Percentiles rank a stretch among this genome's conserved stretches.
phyloP scores from a whole-genome alignment of 2,329 filamentous ascomycete species.

The Phyllosticta citrichinensis region DNA sequence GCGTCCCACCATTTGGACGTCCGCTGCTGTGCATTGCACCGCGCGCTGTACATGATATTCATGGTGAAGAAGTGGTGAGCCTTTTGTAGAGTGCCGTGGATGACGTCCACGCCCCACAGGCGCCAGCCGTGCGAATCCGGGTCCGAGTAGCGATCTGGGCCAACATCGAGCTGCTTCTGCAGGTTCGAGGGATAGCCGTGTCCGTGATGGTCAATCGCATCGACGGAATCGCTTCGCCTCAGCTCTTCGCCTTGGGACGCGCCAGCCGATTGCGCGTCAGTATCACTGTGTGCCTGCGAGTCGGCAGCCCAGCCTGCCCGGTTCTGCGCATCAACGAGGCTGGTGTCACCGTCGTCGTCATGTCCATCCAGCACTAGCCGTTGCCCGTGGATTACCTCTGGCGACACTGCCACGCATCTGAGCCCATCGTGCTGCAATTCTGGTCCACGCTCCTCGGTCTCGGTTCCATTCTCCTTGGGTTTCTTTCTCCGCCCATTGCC shows the following conservation, averaged over 20 bases:
- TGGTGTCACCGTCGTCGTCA: neutral
- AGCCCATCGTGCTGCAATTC: constrained; percentile 11
- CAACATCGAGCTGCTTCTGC: neutral
- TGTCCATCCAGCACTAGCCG: constrained; percentile 8
- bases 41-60: constrained; percentile 7
- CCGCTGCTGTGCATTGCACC: constrained; percentile 1
- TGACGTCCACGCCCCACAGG: neutral
- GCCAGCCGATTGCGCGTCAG: neutral
- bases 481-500: neutral
- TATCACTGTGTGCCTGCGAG: neutral
- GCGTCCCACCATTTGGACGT: neutral
- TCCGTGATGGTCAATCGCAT: neutral
- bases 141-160: neutral
- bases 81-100: neutral
- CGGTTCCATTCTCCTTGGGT: constrained; percentile 7
- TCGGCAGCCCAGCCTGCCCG: neutral
- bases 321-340: constrained; percentile 6
- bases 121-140: neutral
- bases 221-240: neutral
- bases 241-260: neutral
- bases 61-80: neutral
- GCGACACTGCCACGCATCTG: constrained; percentile 20
- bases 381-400: constrained; percentile 18
- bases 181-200: neutral
- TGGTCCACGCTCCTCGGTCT: constrained; percentile 16